Base-by-base conservation (phyloP, 1,284 basidiomycete genomes). In the Fomitopsis schrenkii region DNA sequence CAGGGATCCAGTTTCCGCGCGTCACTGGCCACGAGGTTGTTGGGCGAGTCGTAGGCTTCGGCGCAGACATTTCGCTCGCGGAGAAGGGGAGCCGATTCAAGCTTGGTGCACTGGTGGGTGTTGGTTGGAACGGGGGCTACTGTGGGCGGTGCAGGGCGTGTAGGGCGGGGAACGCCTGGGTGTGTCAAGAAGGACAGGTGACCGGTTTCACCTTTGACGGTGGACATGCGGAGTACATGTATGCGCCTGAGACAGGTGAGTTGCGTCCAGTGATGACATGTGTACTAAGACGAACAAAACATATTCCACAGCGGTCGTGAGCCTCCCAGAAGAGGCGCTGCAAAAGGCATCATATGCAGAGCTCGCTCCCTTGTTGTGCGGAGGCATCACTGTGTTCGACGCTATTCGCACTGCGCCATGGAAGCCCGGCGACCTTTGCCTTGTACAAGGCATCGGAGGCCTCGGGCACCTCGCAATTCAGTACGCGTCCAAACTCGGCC, bases 221-320 rank as follows among this genome's bases (percentile, higher is more conserved):
- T 14, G 63, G 64, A 33, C 60, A 63, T 40, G 67, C 66, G 10
- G 66, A 70, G 61, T 70, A 68, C 56, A 62, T 66, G 58, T 67
- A 65, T 33, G 63, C 64, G 15, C 66, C 62, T 33, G 63, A 65
- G 36, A 63, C 53, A 22, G 61, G 65, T 68, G 40, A 9, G 64
- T 59, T 3, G 12, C 17, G 58, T 57, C 67, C 1, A 64, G 63
- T 2, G 75, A 76, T 58, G 76, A 5, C 4, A 0, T n/a, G 40
- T 9, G 14, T 15, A 9, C 3, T 4, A 46, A 19, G 28, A 0
- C 15, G 7, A 7, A 26, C 9, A 2, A 19, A n/a, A 1, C 1
- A 12, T 46, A 77, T 9, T 77, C 73, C 77, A 64, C 76, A 77
- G 75, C 76, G 0, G 63, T 77, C 38, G 69, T 63, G 22, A 62